phyloP scores from a whole-genome alignment of 1,139 yeast genomes.

The Magnusiomyces sp. region DNA sequence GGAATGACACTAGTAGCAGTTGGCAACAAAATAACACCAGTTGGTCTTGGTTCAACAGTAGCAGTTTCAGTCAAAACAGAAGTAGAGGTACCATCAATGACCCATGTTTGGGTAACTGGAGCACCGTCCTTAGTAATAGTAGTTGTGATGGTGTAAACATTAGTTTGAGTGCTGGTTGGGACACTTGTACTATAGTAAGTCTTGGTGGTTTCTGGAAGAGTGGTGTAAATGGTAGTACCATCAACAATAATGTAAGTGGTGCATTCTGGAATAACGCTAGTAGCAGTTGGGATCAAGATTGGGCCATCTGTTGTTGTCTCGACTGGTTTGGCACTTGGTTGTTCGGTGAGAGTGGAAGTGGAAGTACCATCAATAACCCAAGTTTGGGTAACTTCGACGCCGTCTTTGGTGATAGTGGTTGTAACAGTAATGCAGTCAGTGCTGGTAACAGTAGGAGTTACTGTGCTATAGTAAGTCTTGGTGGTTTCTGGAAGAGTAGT shows the following conservation, averaged over 20 bases:
- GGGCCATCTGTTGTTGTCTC: no score
- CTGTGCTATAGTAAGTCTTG: background rate
- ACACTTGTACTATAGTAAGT: background rate
- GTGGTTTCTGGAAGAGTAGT: background rate
- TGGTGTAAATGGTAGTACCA: background rate
- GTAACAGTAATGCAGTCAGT: background rate
- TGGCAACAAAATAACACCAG: background rate
- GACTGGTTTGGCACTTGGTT: no score
- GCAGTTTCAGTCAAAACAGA: background rate
- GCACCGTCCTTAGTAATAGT: background rate
- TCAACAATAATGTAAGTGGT: background rate
- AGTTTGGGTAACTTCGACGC: no score
- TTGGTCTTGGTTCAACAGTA: no score
- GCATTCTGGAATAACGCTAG: background rate
- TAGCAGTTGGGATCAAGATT: background rate
- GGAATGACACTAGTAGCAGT: background rate
- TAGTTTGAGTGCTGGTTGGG: background rate
- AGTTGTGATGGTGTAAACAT: background rate
- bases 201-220: background rate
- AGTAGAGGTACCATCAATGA: conserved; percentile 1
- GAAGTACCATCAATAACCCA: no score
- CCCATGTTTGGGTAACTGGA: background rate
- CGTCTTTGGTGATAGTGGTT: background rate
- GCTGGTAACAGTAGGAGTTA: background rate
- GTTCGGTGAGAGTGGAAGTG: no score